Evolutionary conservation across 192 early-diverging fungal species (phyloP), one percentile per base, ranked within the genome.

Genomic region (Entophlyctis luteolus): DNA sequence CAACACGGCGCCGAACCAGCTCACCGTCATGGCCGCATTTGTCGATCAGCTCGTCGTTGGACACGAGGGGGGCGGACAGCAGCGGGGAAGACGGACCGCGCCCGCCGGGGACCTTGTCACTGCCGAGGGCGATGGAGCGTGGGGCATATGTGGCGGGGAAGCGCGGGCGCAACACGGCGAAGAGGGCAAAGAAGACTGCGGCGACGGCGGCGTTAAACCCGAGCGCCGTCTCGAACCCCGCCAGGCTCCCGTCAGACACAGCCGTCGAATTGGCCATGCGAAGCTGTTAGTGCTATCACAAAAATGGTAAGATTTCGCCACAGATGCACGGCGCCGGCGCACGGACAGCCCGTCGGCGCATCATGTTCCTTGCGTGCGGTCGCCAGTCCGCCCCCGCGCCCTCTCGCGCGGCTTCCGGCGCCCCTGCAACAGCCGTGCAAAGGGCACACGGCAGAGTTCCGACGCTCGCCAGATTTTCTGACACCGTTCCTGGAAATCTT

Each of bases 101-200:
- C 38, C 16, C n/a, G 20, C n/a, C 16, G 34, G 49, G 31, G 2
- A 60, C 25, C 54, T 75, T 79, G 86, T 79, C 76, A 72, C 84
- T 71, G 25, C 74, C 73, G 14, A 88, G 79, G 8, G 86, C 74
- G 67, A 87, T 85, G 22, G 85, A 85, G 32, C 88, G 80, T 6
- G 91, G 90, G 38, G 85, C 79, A 46, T 92, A 95, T 35, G 89
- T 84, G 23, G 83, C 79, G 12, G 79, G 82, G 27, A 85, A 78
- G 35, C 79, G 79, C 6, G 82, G 82, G 4, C 93, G 75, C 12
- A 90, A 74, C 20, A 93, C 53, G 56, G 78, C 79, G 72, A 93
- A 93, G 16, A 77, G 65, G 3, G 81, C 28, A 68, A 87, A 81
- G 25, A 90, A 59, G 0, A 46, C 71, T 4, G 80, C 34, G 14